These are phyloP conservation scores for Pythium oligandrum DNA, from an alignment of 352 stramenopile species.

Conservation along the genomic window DNA sequence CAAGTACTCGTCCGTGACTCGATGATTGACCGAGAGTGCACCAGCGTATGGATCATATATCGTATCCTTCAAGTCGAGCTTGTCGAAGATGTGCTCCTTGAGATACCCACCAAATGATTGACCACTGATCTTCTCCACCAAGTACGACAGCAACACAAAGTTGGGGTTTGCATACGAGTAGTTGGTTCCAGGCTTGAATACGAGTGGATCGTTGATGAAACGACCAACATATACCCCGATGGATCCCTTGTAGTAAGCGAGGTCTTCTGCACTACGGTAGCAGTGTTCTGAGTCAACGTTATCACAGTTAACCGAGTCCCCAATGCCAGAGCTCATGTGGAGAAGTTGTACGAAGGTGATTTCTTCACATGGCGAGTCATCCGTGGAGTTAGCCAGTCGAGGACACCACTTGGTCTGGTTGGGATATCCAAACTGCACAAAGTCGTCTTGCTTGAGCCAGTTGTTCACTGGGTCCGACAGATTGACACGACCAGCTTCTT, in stretches of 20 bases:
- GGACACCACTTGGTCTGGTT: constrained; percentile 55
- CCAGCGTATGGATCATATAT: constrained; percentile 46
- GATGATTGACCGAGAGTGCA: constrained; percentile 16
- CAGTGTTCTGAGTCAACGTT: constrained; percentile 10
- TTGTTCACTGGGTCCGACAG: constrained; percentile 27
- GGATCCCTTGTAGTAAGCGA: constrained; percentile 22
- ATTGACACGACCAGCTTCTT: constrained; percentile 38
- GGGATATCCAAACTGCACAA: constrained; percentile 33
- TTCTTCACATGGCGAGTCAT: constrained; percentile 25
- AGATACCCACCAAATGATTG: constrained; percentile 34
- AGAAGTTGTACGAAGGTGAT: constrained; percentile 67
- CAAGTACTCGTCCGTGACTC: constrained; percentile 46
- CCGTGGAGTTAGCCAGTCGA: constrained; percentile 7
- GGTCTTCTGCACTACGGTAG: constrained; percentile 9
- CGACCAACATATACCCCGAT: constrained; percentile 30
- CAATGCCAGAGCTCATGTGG: constrained; percentile 48
- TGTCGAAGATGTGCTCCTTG: constrained; percentile 29
- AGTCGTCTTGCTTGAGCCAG: constrained; percentile 36
- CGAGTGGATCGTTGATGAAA: constrained; percentile 50
- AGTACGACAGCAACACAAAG: constrained; percentile 52
- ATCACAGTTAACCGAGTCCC: constrained; percentile 25
- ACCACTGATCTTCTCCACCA: constrained; percentile 58
- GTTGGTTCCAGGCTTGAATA: constrained; percentile 43
- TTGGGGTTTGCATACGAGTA: constrained; percentile 51
- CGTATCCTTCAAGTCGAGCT: constrained; percentile 31